Evolutionary conservation across 495 filamentous ascomycete genomes (phyloP), one percentile per base, ranked within the genome.

Genomic region (Neurospora sp.): DNA sequence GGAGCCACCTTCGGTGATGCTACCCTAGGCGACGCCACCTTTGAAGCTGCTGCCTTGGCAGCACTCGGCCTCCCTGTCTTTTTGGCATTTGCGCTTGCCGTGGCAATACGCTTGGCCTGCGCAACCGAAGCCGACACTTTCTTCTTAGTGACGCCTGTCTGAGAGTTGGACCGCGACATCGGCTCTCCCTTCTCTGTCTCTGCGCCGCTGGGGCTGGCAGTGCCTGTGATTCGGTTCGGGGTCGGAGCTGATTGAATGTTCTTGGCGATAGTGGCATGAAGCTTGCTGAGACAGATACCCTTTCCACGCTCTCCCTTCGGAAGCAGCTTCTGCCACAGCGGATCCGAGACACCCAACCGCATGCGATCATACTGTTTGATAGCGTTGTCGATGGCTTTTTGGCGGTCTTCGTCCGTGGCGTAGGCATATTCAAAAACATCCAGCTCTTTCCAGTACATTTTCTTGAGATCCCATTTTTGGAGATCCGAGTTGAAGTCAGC

Each of bases 351-450:
- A 31, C 86, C 87, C n/a, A 97, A 80, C 6, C 94, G 88, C 83
- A 91, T 85, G 71, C 91, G 89, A 83, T 97, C 94, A 76, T 91
- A 97, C 35, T 90, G 86, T 44, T 87, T 90, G 70, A 96, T 87
- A n/a, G 93, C 92, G 77, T 92, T 93, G 76, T 95, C 90, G 79
- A 97, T 94, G 14, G 92, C 94, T 14, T 86, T 85, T 76, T 94
- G 85, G 37, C 94, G 90, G 75, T 94, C 91, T 40, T 89, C 88
- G 39, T 87, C 80, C 35, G 80, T 87, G 18, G 84, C 83, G 79
- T 94, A 96, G 8, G 86, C 83, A 79, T 93, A 96, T 16, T 88
- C 88, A 87, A 90, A 97, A 20, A 93, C 87, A 78, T 97, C 91
- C 39, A 97, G 84, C 72, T 97, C 94, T 76, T 91, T 93, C 85